Percentiles rank a stretch among this genome's conserved stretches.
phyloP scores from a whole-genome alignment of 148 eudicot genomes.

The Rheum nobile region DNA sequence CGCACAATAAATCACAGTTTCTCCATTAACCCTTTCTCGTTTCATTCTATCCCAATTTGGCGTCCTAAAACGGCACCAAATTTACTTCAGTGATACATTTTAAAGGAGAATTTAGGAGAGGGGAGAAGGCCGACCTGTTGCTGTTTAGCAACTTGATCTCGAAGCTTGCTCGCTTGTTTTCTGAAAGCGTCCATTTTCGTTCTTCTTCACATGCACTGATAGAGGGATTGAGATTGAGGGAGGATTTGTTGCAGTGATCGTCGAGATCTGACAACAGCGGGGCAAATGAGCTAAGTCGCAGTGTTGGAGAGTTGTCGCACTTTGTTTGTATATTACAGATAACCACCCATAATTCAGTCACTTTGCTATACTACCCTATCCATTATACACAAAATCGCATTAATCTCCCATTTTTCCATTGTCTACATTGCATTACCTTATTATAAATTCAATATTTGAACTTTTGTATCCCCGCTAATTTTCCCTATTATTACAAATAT shows the following conservation, averaged over 20 bases:
- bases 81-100: background rate
- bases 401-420: background rate
- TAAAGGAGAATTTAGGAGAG: background rate
- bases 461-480: no score
- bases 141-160: constrained; percentile 88
- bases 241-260: background rate
- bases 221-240: background rate
- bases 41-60: no score
- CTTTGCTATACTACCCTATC: background rate
- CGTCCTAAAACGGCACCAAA: constrained; percentile 1
- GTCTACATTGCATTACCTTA: no score
- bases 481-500: no score
- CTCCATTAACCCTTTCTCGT: no score
- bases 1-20: no score
- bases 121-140: constrained; percentile 45
- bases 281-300: background rate
- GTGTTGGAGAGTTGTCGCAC: background rate
- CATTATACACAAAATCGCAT: background rate
- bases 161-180: constrained; percentile 73
- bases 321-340: background rate
- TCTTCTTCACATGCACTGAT: background rate
- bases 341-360: background rate
- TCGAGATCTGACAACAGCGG: constrained; percentile 4
- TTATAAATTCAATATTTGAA: no score
- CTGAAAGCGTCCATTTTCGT: constrained; percentile 59